Conservation (phyloP, 192 early-diverging fungal genomes). For the Coemansia sp. region DNA sequence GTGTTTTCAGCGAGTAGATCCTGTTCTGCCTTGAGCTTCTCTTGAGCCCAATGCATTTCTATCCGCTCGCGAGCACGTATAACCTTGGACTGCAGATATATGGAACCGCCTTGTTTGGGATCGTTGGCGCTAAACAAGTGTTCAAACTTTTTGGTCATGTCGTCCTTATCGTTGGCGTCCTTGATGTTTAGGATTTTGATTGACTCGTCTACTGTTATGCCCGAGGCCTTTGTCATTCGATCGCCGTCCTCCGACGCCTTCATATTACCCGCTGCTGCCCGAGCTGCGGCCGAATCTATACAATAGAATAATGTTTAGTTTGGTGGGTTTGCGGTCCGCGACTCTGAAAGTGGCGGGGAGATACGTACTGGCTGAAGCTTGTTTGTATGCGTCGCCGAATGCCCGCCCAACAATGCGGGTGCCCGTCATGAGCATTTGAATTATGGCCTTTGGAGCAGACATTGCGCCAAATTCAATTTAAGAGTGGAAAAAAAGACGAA, state of each 20-base stretch:
- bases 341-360: not conserved
- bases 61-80: constrained; percentile 91
- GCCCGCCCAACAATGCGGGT: constrained; percentile 84
- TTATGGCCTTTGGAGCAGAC: constrained; percentile 69
- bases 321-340: not conserved
- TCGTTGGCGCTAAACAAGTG: constrained; percentile 88
- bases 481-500: not conserved
- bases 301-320: not conserved
- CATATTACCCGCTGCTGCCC: constrained; percentile 66
- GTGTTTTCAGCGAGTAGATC: constrained; percentile 13
- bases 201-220: constrained; percentile 89
- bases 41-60: constrained; percentile 78
- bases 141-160: constrained; percentile 73
- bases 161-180: constrained; percentile 61
- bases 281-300: constrained; percentile 64
- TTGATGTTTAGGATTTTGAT: constrained; percentile 84
- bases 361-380: constrained; percentile 79
- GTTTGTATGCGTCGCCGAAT: constrained; percentile 89
- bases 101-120: constrained; percentile 79
- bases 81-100: constrained; percentile 94
- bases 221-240: constrained; percentile 70
- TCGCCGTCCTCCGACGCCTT: constrained; percentile 58
- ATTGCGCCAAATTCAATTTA: constrained; percentile 19
- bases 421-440: constrained; percentile 75
- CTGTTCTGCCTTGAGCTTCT: constrained; percentile 45